Base-by-base conservation (phyloP, 108 stramenopile genomes). In the Nitzschia putrida region DNA sequence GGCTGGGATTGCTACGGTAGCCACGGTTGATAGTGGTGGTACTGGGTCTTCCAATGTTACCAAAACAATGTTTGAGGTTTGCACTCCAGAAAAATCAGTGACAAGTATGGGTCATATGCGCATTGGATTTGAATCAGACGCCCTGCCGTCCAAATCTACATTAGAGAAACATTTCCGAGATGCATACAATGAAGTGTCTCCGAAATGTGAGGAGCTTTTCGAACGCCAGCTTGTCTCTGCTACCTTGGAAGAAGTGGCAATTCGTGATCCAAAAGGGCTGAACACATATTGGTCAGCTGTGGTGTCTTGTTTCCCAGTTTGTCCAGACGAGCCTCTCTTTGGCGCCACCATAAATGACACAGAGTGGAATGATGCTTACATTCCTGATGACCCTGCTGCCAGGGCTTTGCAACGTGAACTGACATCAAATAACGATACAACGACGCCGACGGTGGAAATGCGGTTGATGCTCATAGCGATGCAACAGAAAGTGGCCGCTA, bases 291-390 rank as follows among this genome's bases (percentile, higher is more conserved):
- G 64, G 64, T 37, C 10, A 26, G 23, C 51, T 11, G 26, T 16
- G 11, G 50, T 65, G 24, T 65, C 64, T 7, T 65, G 64, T 20
- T 65, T 26, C 26, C 64, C 64, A 4, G 47, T 26, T 4, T 65
- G 64, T 42, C 64, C 64, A 8, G 26, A 9, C 51, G 64, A 65
- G 25, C 64, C 64, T 9, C 50, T 65, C 21, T 65, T 65, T 52
- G 64, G 64, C 12, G 18, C 11, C n/a, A n/a, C n/a, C n/a, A n/a
- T n/a, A n/a, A n/a, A n/a, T n/a, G n/a, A n/a, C n/a, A n/a, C n/a
- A n/a, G n/a, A n/a, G n/a, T n/a, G n/a, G n/a, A n/a, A n/a, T n/a
- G n/a, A n/a, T n/a, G n/a, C n/a, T n/a, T n/a, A n/a, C n/a, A n/a
- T n/a, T n/a, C n/a, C n/a, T n/a, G n/a, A n/a, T n/a, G n/a, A n/a